These are phyloP conservation scores for Corylus heterophylla DNA, from an alignment of 306 rosid genomes.

Conservation along the genomic window DNA sequence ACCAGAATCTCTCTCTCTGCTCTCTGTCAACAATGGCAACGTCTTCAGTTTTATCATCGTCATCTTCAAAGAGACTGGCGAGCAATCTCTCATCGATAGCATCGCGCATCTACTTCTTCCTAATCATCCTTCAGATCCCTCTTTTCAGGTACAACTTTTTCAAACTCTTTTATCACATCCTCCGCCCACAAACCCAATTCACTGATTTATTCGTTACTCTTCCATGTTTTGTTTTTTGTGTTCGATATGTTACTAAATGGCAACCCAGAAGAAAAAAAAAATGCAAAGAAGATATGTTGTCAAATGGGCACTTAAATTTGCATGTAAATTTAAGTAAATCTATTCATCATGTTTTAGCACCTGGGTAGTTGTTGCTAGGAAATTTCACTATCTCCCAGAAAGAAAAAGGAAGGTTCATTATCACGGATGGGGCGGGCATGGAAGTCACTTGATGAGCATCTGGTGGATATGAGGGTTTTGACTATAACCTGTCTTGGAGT, in stretches of 20 bases:
- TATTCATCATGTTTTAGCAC: background rate
- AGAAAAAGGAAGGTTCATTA: too few species aligned
- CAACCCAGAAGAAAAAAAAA: background rate
- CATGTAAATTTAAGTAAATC: background rate
- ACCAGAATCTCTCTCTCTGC: constrained; percentile 17
- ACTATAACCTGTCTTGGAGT: too few species aligned
- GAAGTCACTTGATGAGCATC: too few species aligned
- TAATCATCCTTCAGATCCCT: constrained; percentile 88
- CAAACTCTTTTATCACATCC: background rate
- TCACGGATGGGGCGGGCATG: too few species aligned
- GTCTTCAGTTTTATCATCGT: constrained; percentile 30
- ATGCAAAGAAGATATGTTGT: background rate
- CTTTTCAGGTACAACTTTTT: constrained; percentile 68
- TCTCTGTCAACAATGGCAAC: constrained; percentile 46
- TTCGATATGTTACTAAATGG: too few species aligned
- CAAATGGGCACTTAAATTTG: background rate
- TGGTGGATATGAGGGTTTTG: too few species aligned
- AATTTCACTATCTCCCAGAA: background rate
- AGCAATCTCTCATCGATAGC: constrained; percentile 52
- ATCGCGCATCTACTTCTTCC: constrained; percentile 64
- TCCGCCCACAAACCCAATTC: background rate
- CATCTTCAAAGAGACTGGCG: constrained; percentile 53
- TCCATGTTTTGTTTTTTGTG: background rate
- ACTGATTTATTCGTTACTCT: background rate
- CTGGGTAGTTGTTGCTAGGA: background rate